Conservation (phyloP, 208 protist genomes). For the Vickermania ingenoplastis region DNA sequence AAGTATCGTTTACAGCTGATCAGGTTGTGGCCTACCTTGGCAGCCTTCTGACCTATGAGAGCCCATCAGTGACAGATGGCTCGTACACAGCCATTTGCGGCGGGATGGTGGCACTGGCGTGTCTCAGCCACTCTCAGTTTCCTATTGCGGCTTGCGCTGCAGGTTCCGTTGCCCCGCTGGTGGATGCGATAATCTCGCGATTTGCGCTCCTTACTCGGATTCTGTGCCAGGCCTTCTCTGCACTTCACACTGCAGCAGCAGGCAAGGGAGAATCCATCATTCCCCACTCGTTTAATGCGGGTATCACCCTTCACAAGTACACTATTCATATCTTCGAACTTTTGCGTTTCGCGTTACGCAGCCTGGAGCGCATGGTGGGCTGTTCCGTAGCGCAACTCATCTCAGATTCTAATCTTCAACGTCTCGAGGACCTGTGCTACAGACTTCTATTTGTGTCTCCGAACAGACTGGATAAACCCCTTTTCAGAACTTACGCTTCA, state of each 20-base stretch:
- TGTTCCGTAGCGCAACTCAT: slow-evolving; percentile 30
- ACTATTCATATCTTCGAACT: slow-evolving; percentile 26
- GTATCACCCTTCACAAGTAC: not conserved
- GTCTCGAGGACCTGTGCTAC: slow-evolving; percentile 67
- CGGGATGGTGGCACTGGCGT: no score
- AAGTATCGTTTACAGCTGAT: no score
- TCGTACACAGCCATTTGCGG: no score
- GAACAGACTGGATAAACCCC: slow-evolving; percentile 18
- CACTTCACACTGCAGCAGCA: not conserved
- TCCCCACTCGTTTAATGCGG: not conserved
- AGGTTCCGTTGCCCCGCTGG: not conserved
- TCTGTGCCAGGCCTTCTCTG: not conserved
- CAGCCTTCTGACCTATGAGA: no score
- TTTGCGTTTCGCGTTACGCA: slow-evolving; percentile 14
- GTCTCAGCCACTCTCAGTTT: no score
- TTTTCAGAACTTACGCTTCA: slow-evolving; percentile 29
- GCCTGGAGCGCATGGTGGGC: slow-evolving; percentile 16
- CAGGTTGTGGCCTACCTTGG: no score
- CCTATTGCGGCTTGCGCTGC: not conserved
- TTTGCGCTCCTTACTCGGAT: not conserved
- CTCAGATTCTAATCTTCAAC: slow-evolving; percentile 35
- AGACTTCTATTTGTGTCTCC: slow-evolving; percentile 43
- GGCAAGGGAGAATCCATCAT: not conserved
- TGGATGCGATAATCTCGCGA: not conserved
- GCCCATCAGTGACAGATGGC: no score